Conservation (phyloP, 768 basidiomycete genomes). For the Calocybe cyanea region DNA sequence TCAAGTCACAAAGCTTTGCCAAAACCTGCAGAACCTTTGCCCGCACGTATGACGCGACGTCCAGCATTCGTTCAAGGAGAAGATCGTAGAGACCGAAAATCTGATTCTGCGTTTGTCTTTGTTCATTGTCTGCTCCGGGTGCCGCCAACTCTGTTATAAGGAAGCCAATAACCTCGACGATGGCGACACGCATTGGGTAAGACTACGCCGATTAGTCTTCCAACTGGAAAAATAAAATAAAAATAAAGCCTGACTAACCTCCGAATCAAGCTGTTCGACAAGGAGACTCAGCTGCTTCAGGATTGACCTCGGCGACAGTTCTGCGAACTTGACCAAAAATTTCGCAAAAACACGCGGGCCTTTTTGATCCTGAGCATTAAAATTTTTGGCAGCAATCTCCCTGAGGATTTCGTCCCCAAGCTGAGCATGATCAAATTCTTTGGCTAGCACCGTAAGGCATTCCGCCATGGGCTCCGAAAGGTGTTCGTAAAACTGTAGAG, state of each 20-base stretch:
- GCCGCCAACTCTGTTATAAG: conserved; percentile 82
- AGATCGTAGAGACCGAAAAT: conserved; percentile 78
- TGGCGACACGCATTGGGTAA: conserved; percentile 93
- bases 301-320: conserved; percentile 74
- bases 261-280: conserved; percentile 84
- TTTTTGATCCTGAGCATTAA: conserved; percentile 81
- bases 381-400: conserved; percentile 77
- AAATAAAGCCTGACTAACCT: conserved; percentile 44
- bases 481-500: conserved; percentile 91
- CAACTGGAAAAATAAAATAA: conserved; percentile 1
- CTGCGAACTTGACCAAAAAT: conserved; percentile 80
- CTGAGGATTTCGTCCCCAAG: conserved; percentile 89
- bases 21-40: conserved; percentile 81
- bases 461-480: conserved; percentile 94
- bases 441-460: conserved; percentile 70
- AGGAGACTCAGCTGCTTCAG: conserved; percentile 89
- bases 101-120: conserved; percentile 59
- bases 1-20: conserved; percentile 67
- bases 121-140: conserved; percentile 34
- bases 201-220: conserved; percentile 46
- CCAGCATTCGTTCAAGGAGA: conserved; percentile 83
- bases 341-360: conserved; percentile 80
- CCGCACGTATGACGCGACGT: conserved; percentile 87
- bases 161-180: conserved; percentile 85
- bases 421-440: conserved; percentile 85